Evolutionary conservation across 2,329 filamentous ascomycete species (phyloP).

Genomic region (Cladosporium sp.): DNA sequence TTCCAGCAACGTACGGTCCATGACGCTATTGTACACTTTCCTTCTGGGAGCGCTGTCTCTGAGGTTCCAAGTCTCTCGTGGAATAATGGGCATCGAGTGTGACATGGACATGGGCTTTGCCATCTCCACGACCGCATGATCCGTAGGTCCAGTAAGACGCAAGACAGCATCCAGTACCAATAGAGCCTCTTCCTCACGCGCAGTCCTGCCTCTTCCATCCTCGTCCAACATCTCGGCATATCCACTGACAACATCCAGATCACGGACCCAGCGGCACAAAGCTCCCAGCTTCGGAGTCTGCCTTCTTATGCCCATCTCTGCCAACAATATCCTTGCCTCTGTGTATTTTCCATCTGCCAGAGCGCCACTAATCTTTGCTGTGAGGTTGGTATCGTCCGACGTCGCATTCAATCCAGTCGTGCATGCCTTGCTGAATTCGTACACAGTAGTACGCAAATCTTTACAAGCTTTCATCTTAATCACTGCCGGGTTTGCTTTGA

Average conservation of each 20-base stretch:
- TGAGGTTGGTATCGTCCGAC: constrained; percentile 58
- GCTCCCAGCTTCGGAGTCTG: constrained; percentile 65
- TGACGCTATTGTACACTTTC: constrained; percentile 54
- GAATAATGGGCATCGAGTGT: constrained; percentile 48
- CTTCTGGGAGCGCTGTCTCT: constrained; percentile 40
- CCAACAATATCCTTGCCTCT: constrained; percentile 62
- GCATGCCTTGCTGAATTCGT: constrained; percentile 65
- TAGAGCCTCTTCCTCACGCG: constrained; percentile 53
- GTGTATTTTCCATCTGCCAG: constrained; percentile 61
- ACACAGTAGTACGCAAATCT: constrained; percentile 62
- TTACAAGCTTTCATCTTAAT: constrained; percentile 68
- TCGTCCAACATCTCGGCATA: constrained; percentile 54
- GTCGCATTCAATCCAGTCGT: constrained; percentile 61
- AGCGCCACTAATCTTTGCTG: constrained; percentile 62
- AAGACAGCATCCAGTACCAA: constrained; percentile 61
- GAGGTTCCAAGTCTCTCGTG: constrained; percentile 60
- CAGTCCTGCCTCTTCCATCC: constrained; percentile 38
- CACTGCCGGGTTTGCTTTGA: constrained; percentile 56
- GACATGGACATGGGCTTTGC: constrained; percentile 23
- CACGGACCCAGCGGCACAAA: constrained; percentile 67
- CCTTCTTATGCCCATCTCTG: constrained; percentile 65
- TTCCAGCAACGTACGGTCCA: constrained; percentile 53
- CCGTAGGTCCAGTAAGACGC: constrained; percentile 59
- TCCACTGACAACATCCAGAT: constrained; percentile 65
- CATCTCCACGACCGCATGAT: constrained; percentile 32